Evolutionary conservation across 2,329 filamentous ascomycete genomes (phyloP).

Genomic region (Mycogone perniciosa): DNA sequence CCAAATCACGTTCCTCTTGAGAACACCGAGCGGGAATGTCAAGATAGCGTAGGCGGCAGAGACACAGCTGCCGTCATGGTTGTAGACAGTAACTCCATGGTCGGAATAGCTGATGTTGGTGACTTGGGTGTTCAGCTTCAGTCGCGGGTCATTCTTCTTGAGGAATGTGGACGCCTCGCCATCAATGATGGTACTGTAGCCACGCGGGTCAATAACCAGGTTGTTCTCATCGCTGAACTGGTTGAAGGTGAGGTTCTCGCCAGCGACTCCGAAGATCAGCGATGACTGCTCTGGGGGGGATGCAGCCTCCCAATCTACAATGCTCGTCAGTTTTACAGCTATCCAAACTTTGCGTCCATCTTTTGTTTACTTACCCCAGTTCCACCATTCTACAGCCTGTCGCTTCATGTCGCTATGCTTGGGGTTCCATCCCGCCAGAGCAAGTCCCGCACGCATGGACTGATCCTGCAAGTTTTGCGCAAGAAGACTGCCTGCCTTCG

Average conservation of each 20-base stretch:
- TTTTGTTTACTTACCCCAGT: constrained; percentile 27
- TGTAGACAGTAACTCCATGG: constrained; percentile 46
- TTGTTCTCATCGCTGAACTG: constrained; percentile 57
- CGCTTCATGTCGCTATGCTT: constrained; percentile 44
- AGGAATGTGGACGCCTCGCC: constrained; percentile 54
- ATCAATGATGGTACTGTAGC: constrained; percentile 53
- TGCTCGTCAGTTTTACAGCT: neutral
- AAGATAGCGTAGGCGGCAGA: constrained; percentile 56
- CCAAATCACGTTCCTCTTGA: constrained; percentile 53
- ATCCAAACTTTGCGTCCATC: neutral
- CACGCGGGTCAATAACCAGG: constrained; percentile 54
- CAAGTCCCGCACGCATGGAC: constrained; percentile 52
- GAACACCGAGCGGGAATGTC: constrained; percentile 62
- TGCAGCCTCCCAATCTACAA: constrained; percentile 49
- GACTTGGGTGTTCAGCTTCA: constrained; percentile 53
- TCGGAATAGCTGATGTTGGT: constrained; percentile 47
- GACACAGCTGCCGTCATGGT: constrained; percentile 49
- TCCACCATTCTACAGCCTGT: constrained; percentile 56
- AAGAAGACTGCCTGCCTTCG: constrained; percentile 52
- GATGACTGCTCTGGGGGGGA: constrained; percentile 50
- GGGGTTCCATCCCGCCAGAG: constrained; percentile 57
- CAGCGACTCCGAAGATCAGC: constrained; percentile 48
- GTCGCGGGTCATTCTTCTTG: constrained; percentile 44
- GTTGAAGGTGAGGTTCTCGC: constrained; percentile 55
- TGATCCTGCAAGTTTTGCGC: constrained; percentile 55